A percentile compares a stretch with the other conserved stretches of the same genome.
Evolutionary conservation across 306 rosid species (phyloP).

Genomic region (Ormosia emarginata): DNA sequence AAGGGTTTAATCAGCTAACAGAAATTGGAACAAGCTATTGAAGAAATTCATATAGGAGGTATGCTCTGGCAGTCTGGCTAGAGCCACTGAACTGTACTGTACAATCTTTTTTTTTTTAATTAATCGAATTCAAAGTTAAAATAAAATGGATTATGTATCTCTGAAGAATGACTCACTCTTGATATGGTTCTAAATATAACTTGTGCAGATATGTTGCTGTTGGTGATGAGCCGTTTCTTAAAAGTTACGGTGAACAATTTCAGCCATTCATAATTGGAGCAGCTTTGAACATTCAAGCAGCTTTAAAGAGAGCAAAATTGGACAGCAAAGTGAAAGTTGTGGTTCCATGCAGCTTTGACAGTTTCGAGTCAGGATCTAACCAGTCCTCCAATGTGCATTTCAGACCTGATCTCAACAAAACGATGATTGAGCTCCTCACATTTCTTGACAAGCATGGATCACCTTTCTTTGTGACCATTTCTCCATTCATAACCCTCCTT

Average conservation of each 20-base stretch:
- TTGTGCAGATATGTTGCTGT: conserved; percentile 79
- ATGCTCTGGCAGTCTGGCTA: not conserved
- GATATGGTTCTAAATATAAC: conserved; percentile 17
- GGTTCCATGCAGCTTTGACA: conserved; percentile 87
- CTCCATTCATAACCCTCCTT: conserved; percentile 57
- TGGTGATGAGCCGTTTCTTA: conserved; percentile 88
- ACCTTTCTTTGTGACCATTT: conserved; percentile 79
- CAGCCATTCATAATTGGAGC: conserved; percentile 76
- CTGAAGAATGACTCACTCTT: conserved; percentile 2
- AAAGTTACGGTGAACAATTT: conserved; percentile 65
- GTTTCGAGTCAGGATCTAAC: conserved; percentile 58
- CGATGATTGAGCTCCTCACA: conserved; percentile 77
- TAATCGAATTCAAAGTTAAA: not conserved
- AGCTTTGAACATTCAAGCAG: conserved; percentile 63
- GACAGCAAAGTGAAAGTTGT: conserved; percentile 76
- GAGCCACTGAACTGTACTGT: not conserved
- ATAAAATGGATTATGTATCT: conserved; percentile 4
- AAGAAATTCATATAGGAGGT: not conserved
- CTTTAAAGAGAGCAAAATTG: conserved; percentile 64
- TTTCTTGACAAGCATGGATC: conserved; percentile 67
- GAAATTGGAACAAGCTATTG: conserved; percentile 7
- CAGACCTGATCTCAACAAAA: conserved; percentile 73
- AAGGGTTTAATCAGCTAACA: conserved; percentile 12
- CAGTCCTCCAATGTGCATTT: conserved; percentile 64
- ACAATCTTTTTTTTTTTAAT: not conserved